Evolutionary conservation across 139 green algal species (phyloP), one percentile per base, ranked within the genome.

Genomic region (Picochlorum sp.): DNA sequence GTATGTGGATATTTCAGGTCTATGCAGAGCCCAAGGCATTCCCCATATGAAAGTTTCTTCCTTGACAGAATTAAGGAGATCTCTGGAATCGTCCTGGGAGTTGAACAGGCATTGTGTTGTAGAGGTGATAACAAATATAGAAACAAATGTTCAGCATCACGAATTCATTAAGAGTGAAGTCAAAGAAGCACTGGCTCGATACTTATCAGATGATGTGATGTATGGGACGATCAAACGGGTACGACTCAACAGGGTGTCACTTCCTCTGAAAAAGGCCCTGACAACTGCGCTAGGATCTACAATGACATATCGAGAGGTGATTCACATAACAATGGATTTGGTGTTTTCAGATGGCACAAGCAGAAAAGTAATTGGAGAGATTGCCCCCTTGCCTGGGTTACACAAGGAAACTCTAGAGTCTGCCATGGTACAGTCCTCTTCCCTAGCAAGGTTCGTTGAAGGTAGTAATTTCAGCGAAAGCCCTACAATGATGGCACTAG

Each of bases 51-150:
- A 68, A 16, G 89, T 92, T 16, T 70, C 63, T 10, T 30, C 68
- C 0, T 15, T 61, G 0, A 68, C 57, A 6, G 89, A 81, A 21
- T 77, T 97, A 44, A 11, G 38, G 2, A 55, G 28, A 0, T 91
- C 88, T 2, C 82, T 99, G 51, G 24, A 49, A 2, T 71, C 69
- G 2, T 86, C 93, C 1, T 94, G 87, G 85, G 66, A 62, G 16
- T 76, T 88, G 26, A 90, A 91, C 57, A 59, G 75, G 3, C 90
- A 96, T 72, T 89, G 72, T 4, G 85, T 98, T 4, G 77, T 98
- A 3, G 92, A 98, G 79, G 79, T 81, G 4, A 57, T 85, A 16
- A 91, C 83, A 14, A 65, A 69, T 77, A 49, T 76, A 77, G 2
- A 34, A 62, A 45, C 52, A 63, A 97, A 97, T 60, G 74, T 92